A percentile compares a stretch with the other conserved stretches of the same genome.
These are phyloP conservation scores for Blumeriella jaapii DNA, from an alignment of 2,329 filamentous ascomycete genomes.

Conservation along the genomic window DNA sequence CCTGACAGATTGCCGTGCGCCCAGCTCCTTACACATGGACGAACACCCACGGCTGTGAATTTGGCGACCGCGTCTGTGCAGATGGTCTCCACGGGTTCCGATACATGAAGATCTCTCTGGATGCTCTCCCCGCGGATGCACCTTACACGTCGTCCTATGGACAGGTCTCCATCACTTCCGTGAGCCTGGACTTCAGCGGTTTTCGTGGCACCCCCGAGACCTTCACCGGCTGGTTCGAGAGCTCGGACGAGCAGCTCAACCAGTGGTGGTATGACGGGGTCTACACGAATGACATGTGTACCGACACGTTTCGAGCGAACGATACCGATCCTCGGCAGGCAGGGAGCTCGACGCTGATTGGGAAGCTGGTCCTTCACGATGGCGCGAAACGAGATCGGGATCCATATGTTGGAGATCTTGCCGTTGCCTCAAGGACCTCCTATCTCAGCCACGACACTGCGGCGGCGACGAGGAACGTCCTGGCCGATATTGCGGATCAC, in stretches of 20 bases:
- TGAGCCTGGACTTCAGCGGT: constrained; percentile 34
- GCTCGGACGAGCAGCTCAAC: constrained; percentile 37
- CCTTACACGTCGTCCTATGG: constrained; percentile 35
- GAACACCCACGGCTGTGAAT: constrained; percentile 33
- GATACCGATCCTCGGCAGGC: constrained; percentile 38
- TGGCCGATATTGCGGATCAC: constrained; percentile 38
- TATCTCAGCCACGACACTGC: constrained; percentile 36
- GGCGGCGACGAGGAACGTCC: constrained; percentile 33
- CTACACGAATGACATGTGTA: constrained; percentile 40
- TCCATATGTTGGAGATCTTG: constrained; percentile 41
- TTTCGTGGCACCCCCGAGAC: constrained; percentile 37
- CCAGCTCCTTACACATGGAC: constrained; percentile 34
- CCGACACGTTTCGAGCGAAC: constrained; percentile 34
- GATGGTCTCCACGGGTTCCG: constrained; percentile 43
- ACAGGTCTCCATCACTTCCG: constrained; percentile 32
- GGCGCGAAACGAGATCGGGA: constrained; percentile 41
- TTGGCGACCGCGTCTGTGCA: constrained; percentile 34
- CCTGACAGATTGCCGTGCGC: constrained; percentile 33
- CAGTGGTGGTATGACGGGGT: constrained; percentile 43
- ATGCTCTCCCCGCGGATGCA: constrained; percentile 32
- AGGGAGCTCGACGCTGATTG: constrained; percentile 32
- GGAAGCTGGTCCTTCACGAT: constrained; percentile 37
- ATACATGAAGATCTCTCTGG: constrained; percentile 38
- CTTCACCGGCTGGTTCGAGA: constrained; percentile 41
- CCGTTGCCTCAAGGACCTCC: constrained; percentile 36